Conservation (phyloP, 148 eudicot genomes). For the Mesembryanthemum crystallinum region DNA sequence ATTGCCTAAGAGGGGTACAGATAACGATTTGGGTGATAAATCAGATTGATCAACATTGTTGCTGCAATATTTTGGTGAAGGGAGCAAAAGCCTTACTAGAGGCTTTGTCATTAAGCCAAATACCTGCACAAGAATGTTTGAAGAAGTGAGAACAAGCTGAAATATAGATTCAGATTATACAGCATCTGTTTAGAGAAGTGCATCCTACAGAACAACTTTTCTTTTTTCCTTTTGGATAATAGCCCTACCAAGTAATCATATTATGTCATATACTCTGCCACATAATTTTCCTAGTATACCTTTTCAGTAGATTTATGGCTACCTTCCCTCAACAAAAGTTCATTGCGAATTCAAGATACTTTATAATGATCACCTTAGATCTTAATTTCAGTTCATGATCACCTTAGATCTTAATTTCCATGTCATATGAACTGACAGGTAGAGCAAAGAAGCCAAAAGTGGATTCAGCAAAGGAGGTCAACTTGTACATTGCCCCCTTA, state of each 20-base stretch:
- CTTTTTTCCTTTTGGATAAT: no score
- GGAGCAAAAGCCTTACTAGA: constrained; percentile 48
- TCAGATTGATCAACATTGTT: constrained; percentile 38
- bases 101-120: constrained; percentile 82
- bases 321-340: not conserved
- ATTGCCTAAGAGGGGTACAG: constrained; percentile 49
- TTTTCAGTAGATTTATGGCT: no score
- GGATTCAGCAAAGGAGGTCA: no score
- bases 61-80: constrained; percentile 32
- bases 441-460: no score
- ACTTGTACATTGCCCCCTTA: not conserved
- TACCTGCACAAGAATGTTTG: constrained; percentile 38
- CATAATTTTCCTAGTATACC: not conserved
- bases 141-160: not conserved
- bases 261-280: no score
- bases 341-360: not conserved
- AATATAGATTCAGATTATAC: not conserved
- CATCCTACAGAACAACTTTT: no score
- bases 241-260: no score
- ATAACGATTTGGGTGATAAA: constrained; percentile 52
- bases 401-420: no score
- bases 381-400: no score
- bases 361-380: no score
- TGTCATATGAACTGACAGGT: no score
- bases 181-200: no score